Conservation (phyloP, 805 yeast species). For the Candida tibetensis region DNA sequence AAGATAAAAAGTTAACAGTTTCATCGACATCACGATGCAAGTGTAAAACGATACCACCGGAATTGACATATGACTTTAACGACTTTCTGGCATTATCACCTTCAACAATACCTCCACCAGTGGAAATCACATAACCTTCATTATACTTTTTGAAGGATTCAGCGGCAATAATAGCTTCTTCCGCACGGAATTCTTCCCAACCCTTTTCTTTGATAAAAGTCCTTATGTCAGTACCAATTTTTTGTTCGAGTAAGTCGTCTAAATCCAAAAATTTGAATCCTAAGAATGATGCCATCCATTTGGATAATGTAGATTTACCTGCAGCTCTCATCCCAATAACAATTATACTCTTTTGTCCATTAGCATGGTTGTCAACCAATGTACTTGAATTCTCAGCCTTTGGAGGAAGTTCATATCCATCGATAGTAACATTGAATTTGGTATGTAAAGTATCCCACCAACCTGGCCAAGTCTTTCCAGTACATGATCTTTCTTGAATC, state of each 20-base stretch:
- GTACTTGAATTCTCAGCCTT: constrained; percentile 16
- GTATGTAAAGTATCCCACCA: constrained; percentile 96
- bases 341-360: constrained; percentile 58
- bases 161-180: constrained; percentile 58
- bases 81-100: constrained; percentile 60
- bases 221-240: constrained; percentile 50
- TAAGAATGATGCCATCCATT: constrained; percentile 68
- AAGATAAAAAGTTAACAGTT: constrained; percentile 67
- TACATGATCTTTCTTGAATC: constrained; percentile 84
- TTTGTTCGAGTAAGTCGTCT: constrained; percentile 67
- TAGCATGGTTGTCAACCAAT: constrained; percentile 21
- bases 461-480: constrained; percentile 99
- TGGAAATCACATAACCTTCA: constrained; percentile 68
- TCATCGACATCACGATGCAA: constrained; percentile 84
- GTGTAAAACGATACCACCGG: constrained; percentile 82
- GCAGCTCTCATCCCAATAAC: constrained; percentile 98
- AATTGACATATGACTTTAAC: constrained; percentile 50
- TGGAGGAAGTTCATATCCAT: constrained; percentile 64
- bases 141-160: constrained; percentile 42
- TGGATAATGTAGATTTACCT: constrained; percentile 85
- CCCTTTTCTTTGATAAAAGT: constrained; percentile 62
- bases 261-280: constrained; percentile 73
- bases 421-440: constrained; percentile 58
- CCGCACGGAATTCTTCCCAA: constrained; percentile 83
- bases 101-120: constrained; percentile 97